Base-by-base conservation (phyloP, 139 green algal genomes). In the Desmodesmus armatus region DNA sequence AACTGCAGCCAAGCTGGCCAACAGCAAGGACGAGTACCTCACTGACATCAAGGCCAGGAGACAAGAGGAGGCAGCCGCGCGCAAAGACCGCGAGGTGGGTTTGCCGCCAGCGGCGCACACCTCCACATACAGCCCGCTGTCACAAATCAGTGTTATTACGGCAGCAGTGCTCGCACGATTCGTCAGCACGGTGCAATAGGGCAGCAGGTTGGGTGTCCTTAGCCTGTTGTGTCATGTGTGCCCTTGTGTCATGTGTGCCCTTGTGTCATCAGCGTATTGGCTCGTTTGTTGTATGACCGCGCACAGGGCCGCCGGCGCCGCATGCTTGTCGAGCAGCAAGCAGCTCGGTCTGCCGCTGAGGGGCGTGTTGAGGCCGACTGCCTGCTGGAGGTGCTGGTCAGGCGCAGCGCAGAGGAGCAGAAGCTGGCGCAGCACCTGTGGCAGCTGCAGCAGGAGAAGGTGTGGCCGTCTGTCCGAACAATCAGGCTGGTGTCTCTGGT, bases 1-100 rank as follows among this genome's bases (percentile, higher is more conserved):
- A 4, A 78, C 89, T 35, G 84, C 85, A 13, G 76, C 63, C 0
- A 85, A 89, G 58, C 83, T 93, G 76, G 85, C 91, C 71, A 82
- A 91, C 47, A 84, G 85, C 29, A 89, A 74, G 4, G 82, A 37
- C 0, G 86, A 80, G 62, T 95, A 96, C 89, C 71, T 94, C 62
- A 43, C 60, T 3, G 80, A 71, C 27, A 87, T 96, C 40, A 86
- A 91, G 73, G 89, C 89, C 5, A 86, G 87, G 63, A 75, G 87
- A 7, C 76, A 78, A 33, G 92, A 94, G 19, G 93, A 95, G 66
- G 71, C 90, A 25, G 84, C 80, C 19, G 90, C 87, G 5, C 91
- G 93, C 17, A 88, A 87, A 21, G 93, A 96, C 85, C 86, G 94
- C 15, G 91, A 95, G 89, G 91, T 87, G 29, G 53, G 89, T 13